Evolutionary conservation across 768 basidiomycete species (phyloP), one percentile per base, ranked within the genome.

Genomic region (Boletus vermiculosoides): DNA sequence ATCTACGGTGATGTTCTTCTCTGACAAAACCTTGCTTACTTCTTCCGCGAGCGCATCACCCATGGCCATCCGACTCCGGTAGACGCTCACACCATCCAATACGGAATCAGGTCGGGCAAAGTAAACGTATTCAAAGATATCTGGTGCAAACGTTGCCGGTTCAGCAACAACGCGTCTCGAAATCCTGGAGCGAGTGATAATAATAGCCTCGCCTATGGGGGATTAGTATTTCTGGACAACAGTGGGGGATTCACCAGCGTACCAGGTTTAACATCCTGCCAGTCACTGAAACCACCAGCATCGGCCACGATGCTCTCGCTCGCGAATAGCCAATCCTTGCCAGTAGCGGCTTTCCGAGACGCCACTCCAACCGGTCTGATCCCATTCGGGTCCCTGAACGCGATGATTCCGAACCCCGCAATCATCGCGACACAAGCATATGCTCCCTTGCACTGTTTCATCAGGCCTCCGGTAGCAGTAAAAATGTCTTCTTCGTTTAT

Each of bases 401-500:
- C 97, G 69, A 99, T 95, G 57, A 98, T 88, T 1, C 97, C 97
- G 71, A 98, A 98, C 39, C 97, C 97, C 30, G 97, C 96, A 40
- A 99, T 83, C 97, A 99, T 98, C n/a, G 91, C 93, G 12, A 94
- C 89, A 68, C 95, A 98, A 1, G 95, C 96, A 73, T 98, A 99
- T 2, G 94, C 96, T 47, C 97, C 97, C 65, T 82, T 88, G 71
- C 87, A 88, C 60, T 93, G 87, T 55, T 81, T 76, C 88, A 94
- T 98, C 72, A 98, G 82, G 8, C 90, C 89, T 13, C 89, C 82
- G 52, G 98, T 86, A 33, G 97, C 96, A 16, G 86, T 91, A 74
- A 99, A 98, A 63, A 99, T 97, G 74, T 99, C 97, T 64, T 99
- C 97, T 69, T 98, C 96, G 69, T 98, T 98, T 77, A 98, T 99